Evolutionary conservation across 495 filamentous ascomycete genomes (phyloP), one percentile per base, ranked within the genome.

Genomic region (Xylaria nigripes): DNA sequence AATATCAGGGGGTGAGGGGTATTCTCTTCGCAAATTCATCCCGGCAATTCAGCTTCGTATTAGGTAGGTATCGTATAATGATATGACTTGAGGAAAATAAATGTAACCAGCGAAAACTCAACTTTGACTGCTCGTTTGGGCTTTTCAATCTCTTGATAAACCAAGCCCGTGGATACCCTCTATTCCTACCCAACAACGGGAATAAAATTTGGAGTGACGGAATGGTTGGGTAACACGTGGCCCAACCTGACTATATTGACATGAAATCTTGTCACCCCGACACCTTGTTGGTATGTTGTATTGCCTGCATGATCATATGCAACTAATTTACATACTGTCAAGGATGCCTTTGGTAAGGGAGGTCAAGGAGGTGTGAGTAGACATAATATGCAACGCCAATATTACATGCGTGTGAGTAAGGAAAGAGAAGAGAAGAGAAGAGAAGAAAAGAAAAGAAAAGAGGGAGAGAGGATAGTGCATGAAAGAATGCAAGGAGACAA

Each of bases 221-320:
- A 48, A 54, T 48, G 34, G 44, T 48, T 24, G 51, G 30, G 34
- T 25, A 54, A 54, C 51, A 54, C 51, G 51, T 54, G 51, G 44
- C 45, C 36, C 32, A 48, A 23, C 51, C 24, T 54, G 34, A 42
- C 42, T 12, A 30, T 44, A 27, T 29, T 40, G 25, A 36, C 45
- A 30, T 48, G 32, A 16, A 2, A 13, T 41, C 12, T 24, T 25
- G 34, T 25, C 18, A 41, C 24, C n/a, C 16, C 18, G 32, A 48
- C 23, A 46, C 51, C 44, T 27, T 48, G 23, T 48, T 30, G 45
- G 44, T 24, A 15, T 40, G 36, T 40, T 40, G n/a, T 40, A 45
- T 41, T 13, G 18, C 41, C 41, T 46, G 51, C 45, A 51, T 43
- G 23, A 13, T 25, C 42, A 30, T 1, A 51, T 51, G 21, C 6